Conservation (phyloP, 2,329 filamentous ascomycete genomes). For the Fusarium coffeatum region DNA sequence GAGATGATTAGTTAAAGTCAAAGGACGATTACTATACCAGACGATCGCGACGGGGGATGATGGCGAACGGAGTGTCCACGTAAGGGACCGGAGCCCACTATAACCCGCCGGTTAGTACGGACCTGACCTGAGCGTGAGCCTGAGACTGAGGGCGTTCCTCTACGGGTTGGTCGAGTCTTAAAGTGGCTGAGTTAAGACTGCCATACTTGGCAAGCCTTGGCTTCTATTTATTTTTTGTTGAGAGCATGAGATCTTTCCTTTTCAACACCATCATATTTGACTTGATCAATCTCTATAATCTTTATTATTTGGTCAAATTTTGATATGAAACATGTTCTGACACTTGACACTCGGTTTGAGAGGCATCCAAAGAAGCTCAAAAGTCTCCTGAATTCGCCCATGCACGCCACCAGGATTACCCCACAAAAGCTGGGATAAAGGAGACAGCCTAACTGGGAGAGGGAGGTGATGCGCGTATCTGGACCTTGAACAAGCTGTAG, state of each 20-base stretch:
- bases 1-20: slow-evolving; percentile 18
- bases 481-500: background rate
- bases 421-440: slow-evolving; percentile 43
- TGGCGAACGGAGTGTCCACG: slow-evolving; percentile 46
- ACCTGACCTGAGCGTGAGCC: slow-evolving; percentile 11
- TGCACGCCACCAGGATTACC: slow-evolving; percentile 40
- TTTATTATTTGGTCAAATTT: background rate
- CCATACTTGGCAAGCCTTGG: slow-evolving; percentile 33
- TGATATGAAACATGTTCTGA: background rate
- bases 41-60: slow-evolving; percentile 32
- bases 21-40: slow-evolving; percentile 29
- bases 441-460: slow-evolving; percentile 35
- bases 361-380: slow-evolving; percentile 37
- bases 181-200: slow-evolving; percentile 38
- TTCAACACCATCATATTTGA: background rate
- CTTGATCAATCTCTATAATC: background rate
- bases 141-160: slow-evolving; percentile 5
- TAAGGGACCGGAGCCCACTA: slow-evolving; percentile 41
- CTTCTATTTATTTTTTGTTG: background rate
- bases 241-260: background rate
- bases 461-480: slow-evolving; percentile 30
- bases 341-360: slow-evolving; percentile 10
- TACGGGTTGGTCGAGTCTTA: slow-evolving; percentile 12
- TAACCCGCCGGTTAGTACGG: slow-evolving; percentile 39
- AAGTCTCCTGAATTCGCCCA: slow-evolving; percentile 36